Conservation (phyloP, 2,329 filamentous ascomycete genomes). For the Aspergillus pseudotamarii region DNA sequence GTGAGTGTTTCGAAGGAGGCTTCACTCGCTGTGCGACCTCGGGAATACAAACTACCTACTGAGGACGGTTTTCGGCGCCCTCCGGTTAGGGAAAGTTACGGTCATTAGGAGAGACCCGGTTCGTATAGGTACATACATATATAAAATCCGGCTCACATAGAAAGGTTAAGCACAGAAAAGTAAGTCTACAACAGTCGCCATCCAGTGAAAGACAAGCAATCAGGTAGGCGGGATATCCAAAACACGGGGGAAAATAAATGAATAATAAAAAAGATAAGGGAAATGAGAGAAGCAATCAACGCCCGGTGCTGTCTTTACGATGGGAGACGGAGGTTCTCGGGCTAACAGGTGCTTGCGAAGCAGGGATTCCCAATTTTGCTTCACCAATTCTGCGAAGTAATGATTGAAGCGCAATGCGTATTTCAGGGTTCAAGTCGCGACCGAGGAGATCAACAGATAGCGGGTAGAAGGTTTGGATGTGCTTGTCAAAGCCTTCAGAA, state of each 20-base stretch:
- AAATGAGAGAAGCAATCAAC: constrained; percentile 9
- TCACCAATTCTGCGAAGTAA: constrained; percentile 84
- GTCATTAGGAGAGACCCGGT: neutral
- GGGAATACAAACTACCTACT: no score
- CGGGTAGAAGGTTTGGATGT: constrained; percentile 84
- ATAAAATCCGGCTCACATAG: constrained; percentile 11
- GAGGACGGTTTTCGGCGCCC: neutral
- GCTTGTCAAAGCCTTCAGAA: constrained; percentile 73
- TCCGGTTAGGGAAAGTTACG: neutral
- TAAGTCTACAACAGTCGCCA: constrained; percentile 27
- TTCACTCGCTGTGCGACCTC: no score
- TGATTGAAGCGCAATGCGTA: constrained; percentile 75
- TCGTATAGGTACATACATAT: constrained; percentile 15
- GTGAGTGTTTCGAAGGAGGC: no score
- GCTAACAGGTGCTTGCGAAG: constrained; percentile 31
- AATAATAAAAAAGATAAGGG: constrained; percentile 3
- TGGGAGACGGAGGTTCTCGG: constrained; percentile 42
- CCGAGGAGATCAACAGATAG: constrained; percentile 79
- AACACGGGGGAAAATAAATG: constrained; percentile 18
- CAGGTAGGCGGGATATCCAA: constrained; percentile 35
- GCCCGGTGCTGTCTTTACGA: constrained; percentile 33
- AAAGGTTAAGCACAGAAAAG: constrained; percentile 14
- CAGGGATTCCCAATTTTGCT: constrained; percentile 57
- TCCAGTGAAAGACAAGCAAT: constrained; percentile 21
- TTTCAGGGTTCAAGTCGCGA: constrained; percentile 78